Conservation (phyloP, 192 early-diverging fungal species). For the Dissophora ornata region DNA sequence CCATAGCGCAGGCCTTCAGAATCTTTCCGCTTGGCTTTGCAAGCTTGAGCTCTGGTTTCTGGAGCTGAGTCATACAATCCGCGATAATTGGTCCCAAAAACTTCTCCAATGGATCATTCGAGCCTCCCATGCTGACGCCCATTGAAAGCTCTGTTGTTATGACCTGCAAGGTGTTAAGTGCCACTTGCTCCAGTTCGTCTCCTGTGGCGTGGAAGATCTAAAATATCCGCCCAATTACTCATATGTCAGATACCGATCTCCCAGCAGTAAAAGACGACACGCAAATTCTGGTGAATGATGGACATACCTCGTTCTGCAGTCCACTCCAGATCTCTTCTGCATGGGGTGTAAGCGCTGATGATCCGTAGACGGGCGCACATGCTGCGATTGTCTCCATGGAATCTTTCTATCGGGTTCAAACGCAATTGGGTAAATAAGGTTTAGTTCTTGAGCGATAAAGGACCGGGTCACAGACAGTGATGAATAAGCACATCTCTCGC, state of each 20-base stretch:
- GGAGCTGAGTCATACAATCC: slow-evolving; percentile 69
- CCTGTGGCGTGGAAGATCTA: slow-evolving; percentile 85
- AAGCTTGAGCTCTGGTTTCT: slow-evolving; percentile 74
- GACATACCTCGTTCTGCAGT: slow-evolving; percentile 73
- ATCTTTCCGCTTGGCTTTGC: slow-evolving; percentile 74
- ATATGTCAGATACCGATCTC: too few relatives aligned
- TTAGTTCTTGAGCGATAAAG: slow-evolving; percentile 13
- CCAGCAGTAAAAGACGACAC: not conserved
- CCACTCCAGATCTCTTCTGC: slow-evolving; percentile 80
- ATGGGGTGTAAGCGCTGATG: slow-evolving; percentile 71
- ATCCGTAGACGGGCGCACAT: slow-evolving; percentile 82
- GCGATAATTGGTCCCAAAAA: slow-evolving; percentile 62
- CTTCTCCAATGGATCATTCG: slow-evolving; percentile 60
- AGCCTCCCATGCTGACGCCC: slow-evolving; percentile 56
- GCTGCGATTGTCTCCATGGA: slow-evolving; percentile 89
- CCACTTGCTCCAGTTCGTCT: slow-evolving; percentile 72
- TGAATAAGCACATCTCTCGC: slow-evolving; percentile 4
- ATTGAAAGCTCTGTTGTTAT: slow-evolving; percentile 76
- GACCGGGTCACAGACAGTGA: slow-evolving; percentile 2
- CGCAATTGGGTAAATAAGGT: slow-evolving; percentile 31
- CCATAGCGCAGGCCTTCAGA: slow-evolving; percentile 69
- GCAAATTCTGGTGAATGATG: not conserved
- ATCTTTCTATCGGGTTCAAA: slow-evolving; percentile 73
- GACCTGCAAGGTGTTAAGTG: slow-evolving; percentile 68
- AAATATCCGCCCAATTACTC: not conserved